Conservation (phyloP, 768 basidiomycete genomes). For the Rhodocollybia butyracea region DNA sequence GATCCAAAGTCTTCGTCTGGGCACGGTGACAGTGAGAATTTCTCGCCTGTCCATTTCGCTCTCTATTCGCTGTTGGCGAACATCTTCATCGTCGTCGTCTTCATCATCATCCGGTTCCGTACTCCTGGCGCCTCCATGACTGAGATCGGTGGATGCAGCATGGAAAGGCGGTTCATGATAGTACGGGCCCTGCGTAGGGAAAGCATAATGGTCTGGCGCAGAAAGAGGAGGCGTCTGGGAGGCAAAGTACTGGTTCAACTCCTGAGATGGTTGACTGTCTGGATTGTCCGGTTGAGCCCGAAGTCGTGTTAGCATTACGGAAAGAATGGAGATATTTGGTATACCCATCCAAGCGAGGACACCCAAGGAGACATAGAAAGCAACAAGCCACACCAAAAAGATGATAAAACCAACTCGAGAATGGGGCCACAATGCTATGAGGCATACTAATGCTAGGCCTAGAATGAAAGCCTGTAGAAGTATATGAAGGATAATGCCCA, state of each 20-base stretch:
- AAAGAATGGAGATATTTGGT: conserved; percentile 55
- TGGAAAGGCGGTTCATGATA: conserved; percentile 64
- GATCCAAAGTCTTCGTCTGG: conserved; percentile 71
- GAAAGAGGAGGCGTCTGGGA: conserved; percentile 35
- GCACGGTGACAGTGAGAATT: conserved; percentile 78
- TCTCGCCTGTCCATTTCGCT: conserved; percentile 80
- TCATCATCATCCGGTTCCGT: conserved; percentile 59
- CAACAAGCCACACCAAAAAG: conserved; percentile 58
- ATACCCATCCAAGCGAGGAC: conserved; percentile 54
- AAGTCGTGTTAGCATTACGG: conserved; percentile 43
- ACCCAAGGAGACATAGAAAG: conserved; percentile 55
- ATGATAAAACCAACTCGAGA: conserved; percentile 56
- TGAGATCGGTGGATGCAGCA: conserved; percentile 33
- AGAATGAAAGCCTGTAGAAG: conserved; percentile 58
- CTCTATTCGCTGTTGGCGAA: conserved; percentile 71
- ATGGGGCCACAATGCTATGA: conserved; percentile 56
- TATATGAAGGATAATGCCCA: conserved; percentile 41
- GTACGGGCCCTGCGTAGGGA: conserved; percentile 59
- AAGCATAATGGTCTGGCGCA: conserved; percentile 40
- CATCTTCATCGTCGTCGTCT: conserved; percentile 72
- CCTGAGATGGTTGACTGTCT: conserved; percentile 16
- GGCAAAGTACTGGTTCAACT: conserved; percentile 28
- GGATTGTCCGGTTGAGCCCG: conserved; percentile 24
- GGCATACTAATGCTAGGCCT: conserved; percentile 52
- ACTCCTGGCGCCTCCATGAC: conserved; percentile 45